Evolutionary conservation across 1,284 basidiomycete species (phyloP).

Genomic region (Nidula niveotomentosa): DNA sequence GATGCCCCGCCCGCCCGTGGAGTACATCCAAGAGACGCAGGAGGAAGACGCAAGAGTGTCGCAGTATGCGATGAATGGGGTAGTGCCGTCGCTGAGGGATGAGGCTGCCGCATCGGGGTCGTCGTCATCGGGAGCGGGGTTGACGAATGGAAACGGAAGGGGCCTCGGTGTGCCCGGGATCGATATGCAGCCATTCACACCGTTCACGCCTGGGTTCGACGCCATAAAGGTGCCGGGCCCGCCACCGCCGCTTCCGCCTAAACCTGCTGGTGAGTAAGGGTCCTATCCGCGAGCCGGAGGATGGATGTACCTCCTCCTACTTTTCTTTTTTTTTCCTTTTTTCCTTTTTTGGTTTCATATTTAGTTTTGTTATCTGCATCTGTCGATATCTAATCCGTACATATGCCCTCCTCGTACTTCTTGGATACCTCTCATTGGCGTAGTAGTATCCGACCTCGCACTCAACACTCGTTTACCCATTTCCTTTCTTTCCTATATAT

Average conservation of each 20-base stretch:
- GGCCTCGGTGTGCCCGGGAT: slow-evolving; percentile 16
- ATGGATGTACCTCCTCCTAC: neutral
- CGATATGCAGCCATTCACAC: slow-evolving; percentile 41
- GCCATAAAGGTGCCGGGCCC: slow-evolving; percentile 20
- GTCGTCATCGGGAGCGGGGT: slow-evolving; percentile 11
- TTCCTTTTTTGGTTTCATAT: neutral
- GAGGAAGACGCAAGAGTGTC: slow-evolving; percentile 62
- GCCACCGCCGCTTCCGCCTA: slow-evolving; percentile 38
- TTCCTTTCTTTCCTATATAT: too few relatives aligned
- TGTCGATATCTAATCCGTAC: neutral
- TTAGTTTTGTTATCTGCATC: neutral
- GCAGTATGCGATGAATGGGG: slow-evolving; percentile 28
- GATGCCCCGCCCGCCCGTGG: slow-evolving; percentile 67
- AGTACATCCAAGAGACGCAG: slow-evolving; percentile 77
- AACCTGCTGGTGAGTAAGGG: slow-evolving; percentile 26
- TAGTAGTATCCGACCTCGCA: too few relatives aligned
- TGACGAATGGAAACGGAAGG: slow-evolving; percentile 9
- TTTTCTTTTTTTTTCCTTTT: neutral
- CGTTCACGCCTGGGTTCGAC: slow-evolving; percentile 36
- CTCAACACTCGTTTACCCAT: too few relatives aligned
- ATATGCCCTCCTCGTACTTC: too few relatives aligned
- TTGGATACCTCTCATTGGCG: too few relatives aligned
- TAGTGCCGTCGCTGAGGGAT: slow-evolving; percentile 21
- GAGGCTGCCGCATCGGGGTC: slow-evolving; percentile 13
- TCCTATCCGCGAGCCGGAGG: neutral